Conservation (phyloP, 176 grass and related monocot genomes). For the Eragrostis curvula region DNA sequence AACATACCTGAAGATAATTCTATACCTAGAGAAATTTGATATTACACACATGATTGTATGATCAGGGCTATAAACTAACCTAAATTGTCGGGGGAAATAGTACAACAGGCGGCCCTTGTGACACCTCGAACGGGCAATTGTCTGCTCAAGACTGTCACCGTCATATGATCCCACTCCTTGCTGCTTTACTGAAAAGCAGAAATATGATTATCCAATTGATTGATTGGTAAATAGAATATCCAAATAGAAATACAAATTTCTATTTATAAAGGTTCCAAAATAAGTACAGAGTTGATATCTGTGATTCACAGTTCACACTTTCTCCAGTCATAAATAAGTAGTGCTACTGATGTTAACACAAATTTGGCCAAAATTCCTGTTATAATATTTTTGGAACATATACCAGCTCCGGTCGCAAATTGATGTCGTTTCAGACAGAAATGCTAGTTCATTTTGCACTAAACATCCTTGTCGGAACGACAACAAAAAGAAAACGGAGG, state of each 20-base stretch:
- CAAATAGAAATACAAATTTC: not conserved
- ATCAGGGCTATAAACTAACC: conserved; percentile 46
- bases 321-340: not conserved
- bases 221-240: conserved; percentile 16
- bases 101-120: conserved; percentile 95
- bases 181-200: conserved; percentile 45
- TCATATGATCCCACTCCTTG: conserved; percentile 50
- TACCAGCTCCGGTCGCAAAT: too few relatives aligned
- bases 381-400: not conserved
- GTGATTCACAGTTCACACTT: not conserved
- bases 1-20: not conserved
- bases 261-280: not conserved
- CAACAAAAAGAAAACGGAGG: too few relatives aligned
- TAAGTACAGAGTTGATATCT: not conserved
- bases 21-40: conserved; percentile 16
- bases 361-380: not conserved
- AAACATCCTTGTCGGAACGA: too few relatives aligned
- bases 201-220: conserved; percentile 9
- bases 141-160: conserved; percentile 69
- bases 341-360: not conserved
- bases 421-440: too few relatives aligned
- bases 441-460: too few relatives aligned
- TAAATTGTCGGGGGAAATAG: conserved; percentile 75
- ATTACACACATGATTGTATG: not conserved
- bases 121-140: conserved; percentile 78